Evolutionary conservation across 768 basidiomycete species (phyloP).

Genomic region (Coprinellus micaceus): DNA sequence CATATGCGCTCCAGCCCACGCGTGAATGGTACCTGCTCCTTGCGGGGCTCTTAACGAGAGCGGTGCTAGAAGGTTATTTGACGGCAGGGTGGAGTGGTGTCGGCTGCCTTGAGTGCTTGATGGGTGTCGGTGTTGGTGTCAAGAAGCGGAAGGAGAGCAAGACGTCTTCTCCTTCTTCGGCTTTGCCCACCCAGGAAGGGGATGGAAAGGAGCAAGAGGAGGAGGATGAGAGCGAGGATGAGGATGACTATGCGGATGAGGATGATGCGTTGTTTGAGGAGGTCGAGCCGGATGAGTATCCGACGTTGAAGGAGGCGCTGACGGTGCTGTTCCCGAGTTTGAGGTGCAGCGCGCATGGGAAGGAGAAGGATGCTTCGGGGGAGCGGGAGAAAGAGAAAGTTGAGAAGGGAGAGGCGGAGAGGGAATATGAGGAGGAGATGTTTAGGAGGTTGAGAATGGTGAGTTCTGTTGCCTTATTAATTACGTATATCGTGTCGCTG

Average conservation of each 20-base stretch:
- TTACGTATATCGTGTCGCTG: neutral
- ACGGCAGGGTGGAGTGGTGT: constrained; percentile 76
- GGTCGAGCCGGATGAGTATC: constrained; percentile 76
- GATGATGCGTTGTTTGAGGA: constrained; percentile 47
- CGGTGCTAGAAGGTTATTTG: constrained; percentile 81
- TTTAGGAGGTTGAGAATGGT: constrained; percentile 65
- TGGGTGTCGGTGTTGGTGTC: constrained; percentile 66
- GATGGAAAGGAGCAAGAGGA: constrained; percentile 13
- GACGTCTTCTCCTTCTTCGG: neutral
- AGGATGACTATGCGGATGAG: constrained; percentile 19
- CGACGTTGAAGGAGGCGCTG: constrained; percentile 60
- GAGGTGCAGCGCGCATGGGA: constrained; percentile 14
- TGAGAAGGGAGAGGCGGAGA: constrained; percentile 49
- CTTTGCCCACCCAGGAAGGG: constrained; percentile 7
- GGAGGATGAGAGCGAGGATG: neutral
- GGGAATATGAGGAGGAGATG: constrained; percentile 76
- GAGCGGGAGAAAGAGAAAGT: neutral
- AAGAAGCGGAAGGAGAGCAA: constrained; percentile 6
- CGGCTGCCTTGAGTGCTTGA: constrained; percentile 63
- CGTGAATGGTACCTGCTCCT: constrained; percentile 81
- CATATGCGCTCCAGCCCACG: constrained; percentile 61
- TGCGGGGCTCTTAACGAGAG: constrained; percentile 73
- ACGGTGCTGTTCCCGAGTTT: constrained; percentile 66
- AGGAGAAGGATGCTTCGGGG: neutral
- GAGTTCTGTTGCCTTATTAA: constrained; percentile 22